Evolutionary conservation across 2,329 filamentous ascomycete species (phyloP).

Genomic region (Lachnellula suecica): DNA sequence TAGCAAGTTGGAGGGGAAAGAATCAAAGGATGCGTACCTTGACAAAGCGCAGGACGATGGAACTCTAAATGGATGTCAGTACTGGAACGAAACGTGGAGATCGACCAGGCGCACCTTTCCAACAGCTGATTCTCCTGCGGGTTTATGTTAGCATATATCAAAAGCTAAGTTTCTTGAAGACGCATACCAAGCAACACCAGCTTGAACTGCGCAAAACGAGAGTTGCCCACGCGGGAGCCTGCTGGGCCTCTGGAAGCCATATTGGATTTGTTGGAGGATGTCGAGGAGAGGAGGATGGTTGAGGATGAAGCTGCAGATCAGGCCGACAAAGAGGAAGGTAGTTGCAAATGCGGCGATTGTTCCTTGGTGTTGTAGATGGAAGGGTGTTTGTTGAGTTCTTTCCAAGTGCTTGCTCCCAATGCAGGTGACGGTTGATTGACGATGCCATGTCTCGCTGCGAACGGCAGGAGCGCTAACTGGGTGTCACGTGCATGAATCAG

Average conservation of each 20-base stretch:
- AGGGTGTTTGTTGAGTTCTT: background rate
- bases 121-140: slow-evolving; percentile 90
- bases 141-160: slow-evolving; percentile 37
- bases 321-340: background rate
- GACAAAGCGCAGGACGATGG: slow-evolving; percentile 95
- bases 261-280: slow-evolving; percentile 30
- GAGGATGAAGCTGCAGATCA: background rate
- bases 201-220: slow-evolving; percentile 98
- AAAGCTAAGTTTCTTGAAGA: background rate
- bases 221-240: slow-evolving; percentile 64
- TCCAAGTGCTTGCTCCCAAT: background rate
- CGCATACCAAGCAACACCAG: slow-evolving; percentile 87
- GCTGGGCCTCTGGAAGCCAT: slow-evolving; percentile 84
- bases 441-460: background rate
- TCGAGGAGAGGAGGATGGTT: background rate
- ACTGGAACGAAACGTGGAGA: slow-evolving; percentile 1
- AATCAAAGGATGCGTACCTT: slow-evolving; percentile 64
- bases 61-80: slow-evolving; percentile 63
- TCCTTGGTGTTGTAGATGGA: background rate
- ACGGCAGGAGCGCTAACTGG: background rate
- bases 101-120: slow-evolving; percentile 73
- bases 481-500: slow-evolving; percentile 10
- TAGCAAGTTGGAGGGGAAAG: background rate
- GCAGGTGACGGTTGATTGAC: background rate
- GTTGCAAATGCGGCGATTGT: slow-evolving; percentile 4